phyloP scores from a whole-genome alignment of 106 monocot species.

The Phalaenopsis aphrodite region DNA sequence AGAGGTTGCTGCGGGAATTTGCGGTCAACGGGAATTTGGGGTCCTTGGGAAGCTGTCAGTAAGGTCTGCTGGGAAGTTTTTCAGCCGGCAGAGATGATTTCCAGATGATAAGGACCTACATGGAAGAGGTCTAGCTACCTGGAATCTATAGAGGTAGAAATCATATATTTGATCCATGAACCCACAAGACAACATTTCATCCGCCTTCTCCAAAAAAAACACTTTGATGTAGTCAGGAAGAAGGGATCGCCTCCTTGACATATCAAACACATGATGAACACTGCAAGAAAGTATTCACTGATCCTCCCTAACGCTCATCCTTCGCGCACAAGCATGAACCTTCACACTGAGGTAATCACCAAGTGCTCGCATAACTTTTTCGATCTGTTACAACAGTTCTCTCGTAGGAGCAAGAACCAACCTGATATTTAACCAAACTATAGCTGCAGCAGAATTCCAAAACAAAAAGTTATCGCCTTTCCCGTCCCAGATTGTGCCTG shows the following conservation, averaged over 20 bases:
- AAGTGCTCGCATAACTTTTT: conserved; percentile 64
- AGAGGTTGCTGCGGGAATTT: no score
- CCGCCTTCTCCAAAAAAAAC: conserved; percentile 68
- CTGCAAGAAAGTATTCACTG: conserved; percentile 57
- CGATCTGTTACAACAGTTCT: conserved; percentile 56
- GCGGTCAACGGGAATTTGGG: no score
- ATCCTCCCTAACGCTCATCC: conserved; percentile 54
- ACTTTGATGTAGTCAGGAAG: conserved; percentile 60
- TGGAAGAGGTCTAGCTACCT: no score
- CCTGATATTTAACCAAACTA: conserved; percentile 45
- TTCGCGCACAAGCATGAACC: conserved; percentile 67
- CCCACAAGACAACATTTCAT: conserved; percentile 72
- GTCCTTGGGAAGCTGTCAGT: no score
- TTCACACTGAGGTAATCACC: conserved; percentile 69
- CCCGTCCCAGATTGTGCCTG: conserved; percentile 74
- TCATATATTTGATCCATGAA: conserved; percentile 44
- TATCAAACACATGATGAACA: conserved; percentile 62
- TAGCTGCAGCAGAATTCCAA: conserved; percentile 62
- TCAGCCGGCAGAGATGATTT: no score
- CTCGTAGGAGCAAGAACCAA: conserved; percentile 62
- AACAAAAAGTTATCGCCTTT: conserved; percentile 66
- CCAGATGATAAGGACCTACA: no score
- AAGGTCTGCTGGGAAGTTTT: no score
- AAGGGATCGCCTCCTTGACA: conserved; percentile 54
- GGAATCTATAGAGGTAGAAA: no score